phyloP scores from a whole-genome alignment of 1,284 basidiomycete genomes.

The Malassezia pachydermatis region DNA sequence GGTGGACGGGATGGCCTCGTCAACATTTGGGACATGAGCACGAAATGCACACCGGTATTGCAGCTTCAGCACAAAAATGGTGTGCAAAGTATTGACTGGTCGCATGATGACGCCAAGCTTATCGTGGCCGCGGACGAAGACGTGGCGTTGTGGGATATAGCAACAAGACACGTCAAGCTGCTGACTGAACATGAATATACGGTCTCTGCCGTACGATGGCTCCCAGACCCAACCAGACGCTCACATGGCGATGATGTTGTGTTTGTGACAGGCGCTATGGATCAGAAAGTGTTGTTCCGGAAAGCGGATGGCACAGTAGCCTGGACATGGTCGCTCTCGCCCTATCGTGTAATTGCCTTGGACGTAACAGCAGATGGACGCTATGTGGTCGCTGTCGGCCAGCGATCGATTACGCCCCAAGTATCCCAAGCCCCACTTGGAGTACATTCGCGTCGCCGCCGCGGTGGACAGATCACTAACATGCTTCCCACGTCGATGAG shows the following conservation, averaged over 20 bases:
- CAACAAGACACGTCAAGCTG: constrained; percentile 11
- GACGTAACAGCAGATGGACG: constrained; percentile 74
- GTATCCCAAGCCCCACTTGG: no score
- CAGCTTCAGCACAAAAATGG: constrained; percentile 20
- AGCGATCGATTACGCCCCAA: no score
- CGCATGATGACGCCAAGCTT: constrained; percentile 29
- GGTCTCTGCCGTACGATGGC: constrained; percentile 75
- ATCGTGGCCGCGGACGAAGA: constrained; percentile 29
- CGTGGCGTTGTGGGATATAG: constrained; percentile 27
- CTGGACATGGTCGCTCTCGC: constrained; percentile 59
- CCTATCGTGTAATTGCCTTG: constrained; percentile 78
- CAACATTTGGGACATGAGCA: constrained; percentile 62
- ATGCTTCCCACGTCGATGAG: no score
- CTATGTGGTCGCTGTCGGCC: constrained; percentile 67
- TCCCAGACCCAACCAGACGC: constrained; percentile 51
- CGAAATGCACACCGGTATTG: background rate
- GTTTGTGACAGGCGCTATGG: constrained; percentile 81
- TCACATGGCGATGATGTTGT: constrained; percentile 56
- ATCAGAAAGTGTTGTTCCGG: constrained; percentile 71
- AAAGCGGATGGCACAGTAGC: no score
- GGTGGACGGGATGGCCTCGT: constrained; percentile 75
- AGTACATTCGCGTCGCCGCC: no score
- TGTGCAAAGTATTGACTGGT: constrained; percentile 53
- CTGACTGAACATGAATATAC: constrained; percentile 67
- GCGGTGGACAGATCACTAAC: no score